phyloP scores from a whole-genome alignment of 805 yeast species.

The Barnettozyma sp. region DNA sequence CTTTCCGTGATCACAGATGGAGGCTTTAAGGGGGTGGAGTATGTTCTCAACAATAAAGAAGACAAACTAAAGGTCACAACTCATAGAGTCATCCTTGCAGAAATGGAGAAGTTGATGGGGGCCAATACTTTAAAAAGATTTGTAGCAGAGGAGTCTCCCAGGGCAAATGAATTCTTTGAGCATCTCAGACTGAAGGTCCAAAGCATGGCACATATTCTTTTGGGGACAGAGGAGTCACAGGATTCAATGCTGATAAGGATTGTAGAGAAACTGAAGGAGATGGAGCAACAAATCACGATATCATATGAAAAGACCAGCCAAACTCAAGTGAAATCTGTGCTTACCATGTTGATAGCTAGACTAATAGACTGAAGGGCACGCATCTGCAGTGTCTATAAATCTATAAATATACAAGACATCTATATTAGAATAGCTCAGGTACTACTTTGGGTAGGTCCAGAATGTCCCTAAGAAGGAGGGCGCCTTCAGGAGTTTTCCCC shows the following conservation, averaged over 20 bases:
- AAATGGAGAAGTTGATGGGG: neutral
- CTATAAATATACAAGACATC: neutral
- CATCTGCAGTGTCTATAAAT: neutral
- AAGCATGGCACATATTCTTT: neutral
- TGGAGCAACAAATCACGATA: conserved; percentile 6
- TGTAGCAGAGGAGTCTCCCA: neutral
- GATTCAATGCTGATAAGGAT: conserved; percentile 1
- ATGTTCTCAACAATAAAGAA: neutral
- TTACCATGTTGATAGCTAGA: conserved; percentile 4
- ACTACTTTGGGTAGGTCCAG: conserved; percentile 36
- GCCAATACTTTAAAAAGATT: neutral
- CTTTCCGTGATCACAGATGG: conserved; percentile 3
- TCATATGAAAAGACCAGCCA: conserved; percentile 9
- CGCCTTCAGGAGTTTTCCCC: conserved; percentile 35
- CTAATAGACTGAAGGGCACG: neutral
- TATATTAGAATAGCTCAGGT: conserved; percentile 20
- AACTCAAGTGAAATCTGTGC: conserved; percentile 8
- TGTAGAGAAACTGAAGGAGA: neutral
- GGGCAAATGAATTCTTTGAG: conserved; percentile 1
- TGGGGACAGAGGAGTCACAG: neutral
- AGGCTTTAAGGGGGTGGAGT: neutral
- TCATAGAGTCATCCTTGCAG: neutral
- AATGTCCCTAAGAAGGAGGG: conserved; percentile 50
- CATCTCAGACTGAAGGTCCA: conserved; percentile 4
- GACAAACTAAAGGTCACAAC: neutral